Percentiles rank a stretch among this genome's conserved stretches.
phyloP scores from a whole-genome alignment of 441 rosid genomes.

The Bocquillonia castaneifolia region DNA sequence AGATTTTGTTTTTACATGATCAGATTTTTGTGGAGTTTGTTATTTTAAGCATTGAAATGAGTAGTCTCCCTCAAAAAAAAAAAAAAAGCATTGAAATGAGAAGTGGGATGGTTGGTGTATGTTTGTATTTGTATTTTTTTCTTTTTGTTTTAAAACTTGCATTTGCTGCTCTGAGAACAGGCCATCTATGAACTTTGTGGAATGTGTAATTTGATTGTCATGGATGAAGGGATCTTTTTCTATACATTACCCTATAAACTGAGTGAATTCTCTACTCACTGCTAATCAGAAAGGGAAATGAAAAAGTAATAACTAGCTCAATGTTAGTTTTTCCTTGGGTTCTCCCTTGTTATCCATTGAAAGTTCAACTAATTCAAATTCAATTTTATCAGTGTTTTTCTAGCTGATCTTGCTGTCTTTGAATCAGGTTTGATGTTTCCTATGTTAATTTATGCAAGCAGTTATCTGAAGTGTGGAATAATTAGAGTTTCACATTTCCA shows the following conservation, averaged over 20 bases:
- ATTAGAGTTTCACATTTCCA: slow-evolving; percentile 30
- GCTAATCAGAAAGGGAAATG: background rate
- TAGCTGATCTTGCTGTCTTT: background rate
- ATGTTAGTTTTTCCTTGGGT: background rate
- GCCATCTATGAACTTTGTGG: slow-evolving; percentile 1
- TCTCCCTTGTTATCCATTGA: background rate
- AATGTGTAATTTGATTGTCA: slow-evolving; percentile 4
- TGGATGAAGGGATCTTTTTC: background rate
- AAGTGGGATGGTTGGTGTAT: background rate
- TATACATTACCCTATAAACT: background rate
- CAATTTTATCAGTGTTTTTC: background rate
- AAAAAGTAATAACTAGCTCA: background rate
- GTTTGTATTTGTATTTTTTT: background rate
- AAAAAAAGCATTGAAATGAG: too few relatives aligned
- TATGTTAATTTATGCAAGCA: slow-evolving; percentile 27
- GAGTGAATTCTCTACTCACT: background rate
- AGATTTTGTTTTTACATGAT: background rate
- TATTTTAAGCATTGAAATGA: background rate
- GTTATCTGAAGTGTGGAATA: slow-evolving; percentile 32
- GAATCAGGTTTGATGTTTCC: slow-evolving; percentile 35
- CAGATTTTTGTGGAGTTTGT: background rate
- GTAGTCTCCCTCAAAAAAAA: too few relatives aligned
- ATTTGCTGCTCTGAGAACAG: background rate
- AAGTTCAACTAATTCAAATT: background rate
- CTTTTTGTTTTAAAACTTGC: background rate